These are phyloP conservation scores for Zygosaccharomyces bisporus DNA, from an alignment of 805 yeast species.

Conservation along the genomic window DNA sequence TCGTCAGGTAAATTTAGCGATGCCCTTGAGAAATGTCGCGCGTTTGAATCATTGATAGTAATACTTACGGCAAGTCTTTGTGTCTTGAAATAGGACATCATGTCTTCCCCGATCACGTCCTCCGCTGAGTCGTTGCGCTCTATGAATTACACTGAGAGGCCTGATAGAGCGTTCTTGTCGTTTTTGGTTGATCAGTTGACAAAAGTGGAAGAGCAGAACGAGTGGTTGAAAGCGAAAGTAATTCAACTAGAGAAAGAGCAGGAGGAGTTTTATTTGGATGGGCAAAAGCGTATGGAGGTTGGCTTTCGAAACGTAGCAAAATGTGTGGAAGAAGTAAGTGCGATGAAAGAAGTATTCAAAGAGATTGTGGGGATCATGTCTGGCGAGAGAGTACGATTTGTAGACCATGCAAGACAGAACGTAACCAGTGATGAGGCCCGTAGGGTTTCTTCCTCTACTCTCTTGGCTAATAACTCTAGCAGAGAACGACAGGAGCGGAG, in stretches of 20 bases:
- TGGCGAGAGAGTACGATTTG: conserved; percentile 24
- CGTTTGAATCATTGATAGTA: neutral
- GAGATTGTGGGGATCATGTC: conserved; percentile 30
- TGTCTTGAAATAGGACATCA: neutral
- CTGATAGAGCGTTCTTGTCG: conserved; percentile 12
- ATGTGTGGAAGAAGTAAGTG: conserved; percentile 20
- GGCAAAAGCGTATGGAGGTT: conserved; percentile 18
- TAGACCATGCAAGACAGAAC: conserved; percentile 25
- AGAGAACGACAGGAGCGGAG: conserved; percentile 7
- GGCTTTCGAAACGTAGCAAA: conserved; percentile 20
- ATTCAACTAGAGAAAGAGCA: conserved; percentile 25
- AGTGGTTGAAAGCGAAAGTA: conserved; percentile 14
- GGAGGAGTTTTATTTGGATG: conserved; percentile 21
- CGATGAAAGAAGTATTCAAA: conserved; percentile 25
- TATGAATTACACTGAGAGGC: neutral
- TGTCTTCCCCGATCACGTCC: neutral
- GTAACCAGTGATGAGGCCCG: conserved; percentile 17
- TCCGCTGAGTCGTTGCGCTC: neutral
- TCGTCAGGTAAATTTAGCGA: neutral
- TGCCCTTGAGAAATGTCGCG: neutral
- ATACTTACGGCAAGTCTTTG: neutral
- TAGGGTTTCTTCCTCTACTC: conserved; percentile 10
- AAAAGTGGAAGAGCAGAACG: conserved; percentile 25
- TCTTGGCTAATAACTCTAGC: conserved; percentile 9
- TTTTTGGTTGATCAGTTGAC: conserved; percentile 23